These are phyloP conservation scores for Quercus lobata DNA, from an alignment of 331 rosid species.

Conservation along the genomic window DNA sequence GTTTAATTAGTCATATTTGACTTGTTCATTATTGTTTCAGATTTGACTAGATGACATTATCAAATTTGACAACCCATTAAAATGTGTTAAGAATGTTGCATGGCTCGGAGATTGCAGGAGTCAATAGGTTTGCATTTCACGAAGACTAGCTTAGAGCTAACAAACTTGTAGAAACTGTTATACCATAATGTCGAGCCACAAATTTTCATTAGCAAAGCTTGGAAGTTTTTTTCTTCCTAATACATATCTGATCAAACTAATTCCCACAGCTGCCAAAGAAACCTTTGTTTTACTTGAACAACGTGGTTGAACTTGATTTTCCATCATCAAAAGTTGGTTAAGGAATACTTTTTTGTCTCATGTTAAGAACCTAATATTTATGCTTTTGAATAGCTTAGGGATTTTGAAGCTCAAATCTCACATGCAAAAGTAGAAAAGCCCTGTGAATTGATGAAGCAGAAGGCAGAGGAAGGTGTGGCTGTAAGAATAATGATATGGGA, in stretches of 20 bases:
- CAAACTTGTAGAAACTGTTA: too few species aligned
- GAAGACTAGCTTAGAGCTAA: too few species aligned
- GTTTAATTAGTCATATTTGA: conserved; percentile 16
- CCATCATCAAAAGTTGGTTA: too few species aligned
- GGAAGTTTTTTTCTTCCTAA: not conserved
- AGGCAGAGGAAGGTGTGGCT: conserved; percentile 93
- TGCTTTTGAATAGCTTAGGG: conserved; percentile 62
- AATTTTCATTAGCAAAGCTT: too few species aligned
- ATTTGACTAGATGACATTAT: not conserved
- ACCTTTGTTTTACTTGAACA: not conserved
- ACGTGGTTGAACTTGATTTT: too few species aligned
- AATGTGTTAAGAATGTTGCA: not conserved
- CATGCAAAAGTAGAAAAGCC: conserved; percentile 70
- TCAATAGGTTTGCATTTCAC: too few species aligned
- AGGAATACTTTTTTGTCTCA: not conserved
- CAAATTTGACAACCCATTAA: not conserved
- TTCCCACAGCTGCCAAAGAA: not conserved
- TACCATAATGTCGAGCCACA: too few species aligned
- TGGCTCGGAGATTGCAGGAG: too few species aligned
- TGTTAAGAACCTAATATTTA: not conserved
- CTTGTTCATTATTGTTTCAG: not conserved
- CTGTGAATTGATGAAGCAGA: conserved; percentile 74
- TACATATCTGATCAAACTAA: not conserved
- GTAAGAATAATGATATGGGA: conserved; percentile 88
- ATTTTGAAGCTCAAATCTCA: conserved; percentile 66